Percentiles rank a stretch among this genome's conserved stretches.
Evolutionary conservation across 139 green algal genomes (phyloP).

Genomic region (Tetraselmis chui): DNA sequence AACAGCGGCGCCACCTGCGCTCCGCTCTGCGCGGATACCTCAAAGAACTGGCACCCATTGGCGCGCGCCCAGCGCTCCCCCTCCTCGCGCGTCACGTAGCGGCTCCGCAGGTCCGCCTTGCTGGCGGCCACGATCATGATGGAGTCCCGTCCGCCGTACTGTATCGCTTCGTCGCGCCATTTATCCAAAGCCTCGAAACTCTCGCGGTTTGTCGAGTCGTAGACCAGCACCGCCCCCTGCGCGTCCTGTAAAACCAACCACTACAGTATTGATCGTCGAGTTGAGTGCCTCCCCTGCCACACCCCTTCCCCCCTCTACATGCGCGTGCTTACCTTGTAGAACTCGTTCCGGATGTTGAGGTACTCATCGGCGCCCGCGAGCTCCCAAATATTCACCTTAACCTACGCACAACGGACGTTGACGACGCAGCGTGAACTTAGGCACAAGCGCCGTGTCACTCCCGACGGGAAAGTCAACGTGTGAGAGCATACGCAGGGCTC

Average conservation of each 20-base stretch:
- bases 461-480: no score
- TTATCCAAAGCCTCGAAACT: constrained; percentile 4
- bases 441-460: no score
- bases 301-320: no score
- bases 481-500: no score
- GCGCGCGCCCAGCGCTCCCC: not conserved
- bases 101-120: constrained; percentile 4
- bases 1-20: not conserved
- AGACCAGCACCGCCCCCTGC: constrained; percentile 7
- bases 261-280: no score
- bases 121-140: constrained; percentile 3
- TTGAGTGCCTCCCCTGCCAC: no score
- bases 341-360: constrained; percentile 8
- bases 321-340: constrained; percentile 14
- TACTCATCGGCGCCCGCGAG: constrained; percentile 1
- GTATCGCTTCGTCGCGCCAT: not conserved
- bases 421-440: no score
- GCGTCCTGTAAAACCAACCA: not conserved
- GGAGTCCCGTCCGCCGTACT: not conserved
- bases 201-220: constrained; percentile 6
- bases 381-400: constrained; percentile 3
- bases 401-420: no score
- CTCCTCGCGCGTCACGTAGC: constrained; percentile 2
- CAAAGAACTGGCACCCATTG: constrained; percentile 9
- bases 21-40: not conserved